Evolutionary conservation across 148 eudicot genomes (phyloP).

Genomic region (Chenopodium quinoa): DNA sequence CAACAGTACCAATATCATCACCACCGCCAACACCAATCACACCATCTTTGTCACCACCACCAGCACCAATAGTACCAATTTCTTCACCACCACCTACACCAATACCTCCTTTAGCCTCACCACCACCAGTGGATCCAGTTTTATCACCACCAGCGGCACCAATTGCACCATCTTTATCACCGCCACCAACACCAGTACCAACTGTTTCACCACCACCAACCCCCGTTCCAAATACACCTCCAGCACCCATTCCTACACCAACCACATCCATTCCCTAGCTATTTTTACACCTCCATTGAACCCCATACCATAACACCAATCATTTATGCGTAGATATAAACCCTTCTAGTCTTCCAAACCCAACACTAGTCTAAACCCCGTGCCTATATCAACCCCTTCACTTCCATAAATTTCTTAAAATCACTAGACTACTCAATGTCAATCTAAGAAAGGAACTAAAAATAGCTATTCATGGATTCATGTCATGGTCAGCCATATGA

Average conservation of each 20-base stretch:
- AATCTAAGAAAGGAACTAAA: not conserved
- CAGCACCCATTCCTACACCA: slow-evolving; percentile 11
- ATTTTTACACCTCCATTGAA: not conserved
- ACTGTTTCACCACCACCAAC: not conserved
- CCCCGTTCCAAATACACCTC: not conserved
- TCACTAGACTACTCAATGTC: not conserved
- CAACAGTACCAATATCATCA: not conserved
- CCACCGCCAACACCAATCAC: not conserved
- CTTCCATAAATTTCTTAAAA: not conserved
- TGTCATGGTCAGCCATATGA: not conserved
- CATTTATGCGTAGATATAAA: not conserved
- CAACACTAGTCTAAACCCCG: not conserved
- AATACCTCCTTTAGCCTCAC: not conserved
- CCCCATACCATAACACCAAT: not conserved
- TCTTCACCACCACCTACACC: slow-evolving; percentile 16
- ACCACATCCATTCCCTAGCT: not conserved
- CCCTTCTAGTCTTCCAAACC: not conserved
- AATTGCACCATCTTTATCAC: not conserved
- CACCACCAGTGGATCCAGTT: slow-evolving; percentile 11
- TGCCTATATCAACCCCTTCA: not conserved
- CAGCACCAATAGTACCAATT: not conserved
- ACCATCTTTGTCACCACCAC: not conserved
- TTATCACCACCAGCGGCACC: slow-evolving; percentile 8
- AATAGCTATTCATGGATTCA: not conserved
- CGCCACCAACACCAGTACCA: not conserved